Conservation (phyloP, 768 basidiomycete species). For the Boletus coccyginus region DNA sequence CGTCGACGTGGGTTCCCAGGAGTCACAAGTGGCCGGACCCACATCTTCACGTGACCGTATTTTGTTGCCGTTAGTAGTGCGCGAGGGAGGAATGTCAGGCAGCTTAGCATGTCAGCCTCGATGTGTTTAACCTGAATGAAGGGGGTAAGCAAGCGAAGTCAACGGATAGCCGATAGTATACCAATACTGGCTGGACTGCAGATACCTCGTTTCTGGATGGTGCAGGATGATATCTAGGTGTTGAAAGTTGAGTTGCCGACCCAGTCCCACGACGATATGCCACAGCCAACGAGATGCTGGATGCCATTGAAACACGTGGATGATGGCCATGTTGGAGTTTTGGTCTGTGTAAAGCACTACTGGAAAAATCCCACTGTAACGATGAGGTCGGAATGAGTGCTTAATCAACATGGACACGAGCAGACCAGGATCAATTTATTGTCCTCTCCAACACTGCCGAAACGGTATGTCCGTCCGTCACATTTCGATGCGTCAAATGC, state of each 20-base stretch:
- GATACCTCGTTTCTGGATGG: slow-evolving; percentile 90
- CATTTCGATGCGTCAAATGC: slow-evolving; percentile 89
- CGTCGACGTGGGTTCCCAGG: slow-evolving; percentile 24
- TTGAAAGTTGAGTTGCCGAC: slow-evolving; percentile 55
- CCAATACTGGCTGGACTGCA: slow-evolving; percentile 86
- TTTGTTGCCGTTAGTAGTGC: slow-evolving; percentile 79
- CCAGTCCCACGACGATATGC: slow-evolving; percentile 58
- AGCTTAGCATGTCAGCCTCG: slow-evolving; percentile 75
- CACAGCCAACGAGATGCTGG: slow-evolving; percentile 69
- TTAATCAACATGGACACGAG: slow-evolving; percentile 2
- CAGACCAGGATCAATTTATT: slow-evolving; percentile 88
- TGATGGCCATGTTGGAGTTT: slow-evolving; percentile 71
- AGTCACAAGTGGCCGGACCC: slow-evolving; percentile 71
- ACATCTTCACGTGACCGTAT: slow-evolving; percentile 75
- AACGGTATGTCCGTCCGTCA: slow-evolving; percentile 88
- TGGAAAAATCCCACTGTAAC: slow-evolving; percentile 89
- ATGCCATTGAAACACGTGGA: slow-evolving; percentile 75
- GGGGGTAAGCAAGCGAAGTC: not conserved
- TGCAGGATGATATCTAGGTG: slow-evolving; percentile 74
- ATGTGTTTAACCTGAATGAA: slow-evolving; percentile 67
- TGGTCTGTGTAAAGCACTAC: slow-evolving; percentile 85
- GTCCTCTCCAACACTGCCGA: slow-evolving; percentile 96
- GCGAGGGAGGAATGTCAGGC: slow-evolving; percentile 73
- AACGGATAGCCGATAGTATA: slow-evolving; percentile 34
- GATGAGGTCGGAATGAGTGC: not conserved